Evolutionary conservation across 2,329 filamentous ascomycete species (phyloP).

Genomic region (Pestalotiopsis sp.): DNA sequence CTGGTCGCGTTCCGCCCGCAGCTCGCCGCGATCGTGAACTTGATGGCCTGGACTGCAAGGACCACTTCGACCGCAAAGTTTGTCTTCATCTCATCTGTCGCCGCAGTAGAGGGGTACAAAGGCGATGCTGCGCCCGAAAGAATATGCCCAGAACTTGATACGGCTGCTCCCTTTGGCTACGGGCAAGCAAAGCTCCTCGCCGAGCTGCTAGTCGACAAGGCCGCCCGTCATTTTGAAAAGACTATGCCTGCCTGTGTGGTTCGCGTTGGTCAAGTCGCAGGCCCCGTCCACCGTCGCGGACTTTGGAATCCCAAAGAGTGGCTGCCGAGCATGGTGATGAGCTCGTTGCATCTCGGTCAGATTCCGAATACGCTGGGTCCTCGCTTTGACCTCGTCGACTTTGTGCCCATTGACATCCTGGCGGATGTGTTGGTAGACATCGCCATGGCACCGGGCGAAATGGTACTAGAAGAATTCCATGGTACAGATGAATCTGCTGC

Average conservation of each 20-base stretch:
- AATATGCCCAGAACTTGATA: background rate
- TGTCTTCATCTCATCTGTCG: background rate
- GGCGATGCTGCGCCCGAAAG: background rate
- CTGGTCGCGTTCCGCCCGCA: conserved; percentile 23
- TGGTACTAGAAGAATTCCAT: background rate
- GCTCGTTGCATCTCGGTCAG: conserved; percentile 33
- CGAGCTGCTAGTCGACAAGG: conserved; percentile 28
- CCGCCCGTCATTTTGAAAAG: conserved; percentile 14
- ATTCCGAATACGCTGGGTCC: conserved; percentile 37
- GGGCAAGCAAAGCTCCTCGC: conserved; percentile 30
- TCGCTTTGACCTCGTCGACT: background rate
- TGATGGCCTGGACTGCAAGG: conserved; percentile 17
- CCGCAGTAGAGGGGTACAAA: background rate
- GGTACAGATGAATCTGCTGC: background rate
- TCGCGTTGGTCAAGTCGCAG: conserved; percentile 32
- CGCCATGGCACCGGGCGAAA: background rate
- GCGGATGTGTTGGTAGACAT: background rate
- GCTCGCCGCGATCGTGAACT: conserved; percentile 23
- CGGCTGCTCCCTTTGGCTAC: conserved; percentile 24
- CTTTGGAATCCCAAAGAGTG: conserved; percentile 42
- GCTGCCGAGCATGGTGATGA: conserved; percentile 39
- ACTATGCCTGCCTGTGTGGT: conserved; percentile 20
- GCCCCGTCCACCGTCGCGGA: conserved; percentile 17
- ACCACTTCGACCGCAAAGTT: background rate
- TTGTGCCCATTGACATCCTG: background rate